Evolutionary conservation across 1,139 yeast species (phyloP), one percentile per base, ranked within the genome.

Genomic region (Meyerozyma carpophila): DNA sequence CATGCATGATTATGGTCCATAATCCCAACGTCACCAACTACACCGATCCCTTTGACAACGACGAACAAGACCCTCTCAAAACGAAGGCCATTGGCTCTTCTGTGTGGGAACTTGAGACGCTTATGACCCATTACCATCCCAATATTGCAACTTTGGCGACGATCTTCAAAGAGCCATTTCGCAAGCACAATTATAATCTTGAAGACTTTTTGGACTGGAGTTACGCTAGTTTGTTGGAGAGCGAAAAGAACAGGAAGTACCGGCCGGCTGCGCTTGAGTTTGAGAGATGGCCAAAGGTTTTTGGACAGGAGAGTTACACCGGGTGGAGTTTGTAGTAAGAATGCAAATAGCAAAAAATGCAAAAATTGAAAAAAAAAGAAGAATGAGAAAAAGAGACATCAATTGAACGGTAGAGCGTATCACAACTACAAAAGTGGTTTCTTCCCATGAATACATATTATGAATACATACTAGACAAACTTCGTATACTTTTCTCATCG

Each of bases 141-240:
- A 93, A 93, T 56, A 88, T 94, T 18, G 93, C 97, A 2, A 86
- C 97, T 0, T 70, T 93, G 54, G 97, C 97, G 10, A 84, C 81
- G 59, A 87, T 93, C 36, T 85, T 87, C 59, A 75, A 82, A 20
- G 97, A 93, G 61, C 97, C 96, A 3, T 91, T 93, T 66, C 80
- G 84, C 58, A 94, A 93, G 62, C 84, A 86, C 46, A 78, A 78
- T 54, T 93, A 94, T 62, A 86, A 87, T 58, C 73, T 93, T 72
- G 98, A 93, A 59, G 98, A 93, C 62, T 93, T 93, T 67, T 68
- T 93, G 58, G 96, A 91, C 62, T 93, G 96, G 89, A 82, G 84
- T 45, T 93, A 91, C 59, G 70, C 74, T 44, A 76, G 90, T 9
- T 73, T 93, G 49, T 63, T 90, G 54, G 85, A 82, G 25, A 82